Percentiles rank a stretch among this genome's conserved stretches.
Conservation (phyloP, 2,329 filamentous ascomycete genomes). For the Sporothrix mexicana region DNA sequence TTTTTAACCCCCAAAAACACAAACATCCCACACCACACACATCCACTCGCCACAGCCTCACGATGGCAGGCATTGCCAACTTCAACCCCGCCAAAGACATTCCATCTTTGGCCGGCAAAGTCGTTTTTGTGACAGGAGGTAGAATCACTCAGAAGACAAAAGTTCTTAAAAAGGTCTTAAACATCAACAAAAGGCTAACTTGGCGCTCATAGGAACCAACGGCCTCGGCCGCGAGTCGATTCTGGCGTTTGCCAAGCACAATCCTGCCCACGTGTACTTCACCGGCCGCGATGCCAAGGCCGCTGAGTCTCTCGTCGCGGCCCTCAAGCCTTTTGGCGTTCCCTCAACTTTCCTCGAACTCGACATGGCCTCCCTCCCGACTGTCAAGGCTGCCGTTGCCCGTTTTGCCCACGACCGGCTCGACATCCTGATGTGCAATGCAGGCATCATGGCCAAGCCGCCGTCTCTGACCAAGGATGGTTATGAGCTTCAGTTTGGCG, state of each 20-base stretch:
- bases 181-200: neutral
- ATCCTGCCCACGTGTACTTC: slow-evolving; percentile 43
- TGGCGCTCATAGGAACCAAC: slow-evolving; percentile 44
- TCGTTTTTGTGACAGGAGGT: slow-evolving; percentile 56
- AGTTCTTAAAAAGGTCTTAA: no score
- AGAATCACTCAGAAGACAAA: neutral
- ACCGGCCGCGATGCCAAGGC: slow-evolving; percentile 48
- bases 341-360: slow-evolving; percentile 47
- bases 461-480: slow-evolving; percentile 49
- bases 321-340: slow-evolving; percentile 40
- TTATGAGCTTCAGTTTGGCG: slow-evolving; percentile 54
- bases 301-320: slow-evolving; percentile 43
- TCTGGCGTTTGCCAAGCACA: slow-evolving; percentile 50
- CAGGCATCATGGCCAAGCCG: slow-evolving; percentile 50
- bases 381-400: slow-evolving; percentile 46
- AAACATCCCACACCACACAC: neutral
- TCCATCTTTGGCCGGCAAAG: slow-evolving; percentile 49
- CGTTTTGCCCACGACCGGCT: slow-evolving; percentile 47
- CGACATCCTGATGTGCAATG: slow-evolving; percentile 55
- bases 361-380: slow-evolving; percentile 50
- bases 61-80: slow-evolving; percentile 15
- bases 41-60: neutral
- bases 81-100: slow-evolving; percentile 48
- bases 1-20: neutral
- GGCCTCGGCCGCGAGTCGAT: slow-evolving; percentile 56